phyloP scores from a whole-genome alignment of 352 stramenopile genomes.

The Pythium aphanidermatum region DNA sequence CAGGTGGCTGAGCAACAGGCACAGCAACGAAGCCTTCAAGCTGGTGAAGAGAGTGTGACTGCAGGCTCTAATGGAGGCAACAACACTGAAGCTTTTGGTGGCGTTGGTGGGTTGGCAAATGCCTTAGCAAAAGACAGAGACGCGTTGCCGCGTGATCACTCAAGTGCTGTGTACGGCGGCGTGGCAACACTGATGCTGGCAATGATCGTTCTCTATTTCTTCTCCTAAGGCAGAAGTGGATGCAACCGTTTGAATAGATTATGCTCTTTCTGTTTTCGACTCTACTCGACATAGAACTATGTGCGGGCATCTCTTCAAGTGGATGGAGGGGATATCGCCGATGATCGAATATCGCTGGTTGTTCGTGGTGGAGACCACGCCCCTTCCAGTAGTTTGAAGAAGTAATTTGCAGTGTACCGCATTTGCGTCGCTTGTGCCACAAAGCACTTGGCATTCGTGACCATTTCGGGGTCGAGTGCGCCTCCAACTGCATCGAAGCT shows the following conservation, averaged over 20 bases:
- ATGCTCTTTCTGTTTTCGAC: conserved; percentile 4
- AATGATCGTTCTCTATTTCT: conserved; percentile 39
- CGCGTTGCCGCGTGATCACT: conserved; percentile 16
- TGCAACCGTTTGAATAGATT: conserved; percentile 28
- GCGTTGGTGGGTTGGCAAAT: conserved; percentile 7
- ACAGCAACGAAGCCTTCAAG: conserved; percentile 23
- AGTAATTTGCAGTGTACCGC: conserved; percentile 22
- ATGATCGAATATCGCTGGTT: not conserved
- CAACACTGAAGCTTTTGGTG: not conserved
- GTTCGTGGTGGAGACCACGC: conserved; percentile 17
- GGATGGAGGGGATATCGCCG: not conserved
- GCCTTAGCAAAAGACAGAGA: conserved; percentile 15
- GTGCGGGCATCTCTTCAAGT: too few relatives aligned
- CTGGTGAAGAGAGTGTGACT: conserved; percentile 4
- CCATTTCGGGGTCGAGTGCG: conserved; percentile 44
- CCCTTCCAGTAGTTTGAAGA: conserved; percentile 41
- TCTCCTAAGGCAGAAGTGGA: too few relatives aligned
- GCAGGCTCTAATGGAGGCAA: not conserved
- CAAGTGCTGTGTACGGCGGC: conserved; percentile 29
- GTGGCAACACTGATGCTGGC: conserved; percentile 31
- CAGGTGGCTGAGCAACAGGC: conserved; percentile 32
- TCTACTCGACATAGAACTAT: too few relatives aligned
- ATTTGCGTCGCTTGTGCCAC: conserved; percentile 29
- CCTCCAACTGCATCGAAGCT: conserved; percentile 13
- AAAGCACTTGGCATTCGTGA: conserved; percentile 31